A percentile compares a stretch with the other conserved stretches of the same genome.
phyloP scores from a whole-genome alignment of 2,329 filamentous ascomycete genomes.

The Periglandula ipomoeae region DNA sequence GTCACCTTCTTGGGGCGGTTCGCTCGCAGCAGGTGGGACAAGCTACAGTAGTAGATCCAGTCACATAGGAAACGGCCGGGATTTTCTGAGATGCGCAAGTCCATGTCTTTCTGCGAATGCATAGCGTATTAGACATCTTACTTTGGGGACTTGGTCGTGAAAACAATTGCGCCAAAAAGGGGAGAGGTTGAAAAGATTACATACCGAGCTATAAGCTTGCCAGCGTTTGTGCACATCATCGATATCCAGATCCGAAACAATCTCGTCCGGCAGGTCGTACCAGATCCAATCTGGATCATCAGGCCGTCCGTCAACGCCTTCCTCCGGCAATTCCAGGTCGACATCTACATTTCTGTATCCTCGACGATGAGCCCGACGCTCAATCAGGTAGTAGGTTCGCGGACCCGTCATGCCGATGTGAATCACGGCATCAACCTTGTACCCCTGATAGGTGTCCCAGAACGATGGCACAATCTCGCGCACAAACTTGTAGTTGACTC shows the following conservation, averaged over 20 bases:
- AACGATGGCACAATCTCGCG: constrained; percentile 54
- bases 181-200: constrained; percentile 12
- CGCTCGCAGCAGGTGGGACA: constrained; percentile 46
- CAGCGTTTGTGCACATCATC: constrained; percentile 48
- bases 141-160: too few species aligned
- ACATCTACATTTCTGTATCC: constrained; percentile 64
- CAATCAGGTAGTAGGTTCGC: constrained; percentile 57
- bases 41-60: constrained; percentile 65
- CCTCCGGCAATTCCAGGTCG: constrained; percentile 50
- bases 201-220: constrained; percentile 41
- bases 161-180: too few species aligned
- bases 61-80: constrained; percentile 69
- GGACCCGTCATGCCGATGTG: constrained; percentile 75
- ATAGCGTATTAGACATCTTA: constrained; percentile 11
- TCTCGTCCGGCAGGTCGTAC: constrained; percentile 43
- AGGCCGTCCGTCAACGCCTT: constrained; percentile 38
- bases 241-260: constrained; percentile 48
- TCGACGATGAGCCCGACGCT: constrained; percentile 60
- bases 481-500: constrained; percentile 62
- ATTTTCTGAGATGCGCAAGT: constrained; percentile 55
- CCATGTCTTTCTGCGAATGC: constrained; percentile 27
- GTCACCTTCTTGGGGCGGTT: constrained; percentile 42
- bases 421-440: constrained; percentile 54
- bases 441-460: constrained; percentile 34
- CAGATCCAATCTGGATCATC: constrained; percentile 41